phyloP scores from a whole-genome alignment of 1,284 basidiomycete genomes.

The Boletus calvinii region DNA sequence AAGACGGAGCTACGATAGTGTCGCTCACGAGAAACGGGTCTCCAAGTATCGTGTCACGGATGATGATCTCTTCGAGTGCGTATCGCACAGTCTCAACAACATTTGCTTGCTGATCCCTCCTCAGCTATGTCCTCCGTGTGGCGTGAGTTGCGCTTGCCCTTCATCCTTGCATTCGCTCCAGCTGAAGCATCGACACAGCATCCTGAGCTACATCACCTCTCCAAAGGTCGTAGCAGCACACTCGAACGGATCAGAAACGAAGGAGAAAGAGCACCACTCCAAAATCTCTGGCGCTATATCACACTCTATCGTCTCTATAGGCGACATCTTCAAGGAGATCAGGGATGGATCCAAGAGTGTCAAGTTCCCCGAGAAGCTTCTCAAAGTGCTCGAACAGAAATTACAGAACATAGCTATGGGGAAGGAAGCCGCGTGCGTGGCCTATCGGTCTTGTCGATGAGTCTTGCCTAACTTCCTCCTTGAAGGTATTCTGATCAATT shows the following conservation, averaged over 20 bases:
- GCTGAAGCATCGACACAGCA: constrained; percentile 40
- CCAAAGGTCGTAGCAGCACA: constrained; percentile 52
- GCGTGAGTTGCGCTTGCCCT: constrained; percentile 51
- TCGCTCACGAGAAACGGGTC: constrained; percentile 62
- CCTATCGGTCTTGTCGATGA: constrained; percentile 2
- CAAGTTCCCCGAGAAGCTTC: constrained; percentile 89
- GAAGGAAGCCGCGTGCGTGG: constrained; percentile 76
- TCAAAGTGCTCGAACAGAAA: constrained; percentile 85
- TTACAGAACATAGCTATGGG: constrained; percentile 91
- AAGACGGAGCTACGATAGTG: constrained; percentile 67
- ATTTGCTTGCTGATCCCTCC: constrained; percentile 18
- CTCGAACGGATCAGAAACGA: constrained; percentile 42
- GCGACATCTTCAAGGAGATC: constrained; percentile 79
- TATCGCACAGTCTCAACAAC: constrained; percentile 7
- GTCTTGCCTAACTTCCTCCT: constrained; percentile 6
- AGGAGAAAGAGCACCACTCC: constrained; percentile 61
- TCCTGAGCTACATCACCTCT: constrained; percentile 66
- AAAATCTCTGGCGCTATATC: constrained; percentile 66
- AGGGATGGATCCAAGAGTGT: constrained; percentile 77
- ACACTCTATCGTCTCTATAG: constrained; percentile 70
- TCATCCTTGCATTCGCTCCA: constrained; percentile 6
- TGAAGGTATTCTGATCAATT: constrained; percentile 83
- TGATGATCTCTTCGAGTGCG: constrained; percentile 79
- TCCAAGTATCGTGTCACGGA: constrained; percentile 76
- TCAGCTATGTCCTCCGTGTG: constrained; percentile 73